A percentile compares a stretch with the other conserved stretches of the same genome.
Evolutionary conservation across 257 asterid species (phyloP).

Genomic region (Thymus mandschuricus): DNA sequence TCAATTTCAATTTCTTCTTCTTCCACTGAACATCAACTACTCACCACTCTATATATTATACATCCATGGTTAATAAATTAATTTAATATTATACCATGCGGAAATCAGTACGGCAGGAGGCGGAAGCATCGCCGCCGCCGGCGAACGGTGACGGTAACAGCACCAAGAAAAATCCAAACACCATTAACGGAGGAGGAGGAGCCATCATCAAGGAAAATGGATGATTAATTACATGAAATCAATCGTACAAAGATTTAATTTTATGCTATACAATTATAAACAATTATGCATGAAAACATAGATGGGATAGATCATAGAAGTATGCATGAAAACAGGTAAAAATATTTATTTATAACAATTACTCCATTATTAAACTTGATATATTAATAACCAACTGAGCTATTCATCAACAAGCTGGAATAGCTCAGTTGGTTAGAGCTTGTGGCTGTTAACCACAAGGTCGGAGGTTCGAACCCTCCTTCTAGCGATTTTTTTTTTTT

Average conservation of each 20-base stretch:
- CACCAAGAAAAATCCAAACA: constrained; percentile 28
- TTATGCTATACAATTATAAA: no score
- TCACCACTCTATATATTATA: neutral
- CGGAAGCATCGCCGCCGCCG: constrained; percentile 37
- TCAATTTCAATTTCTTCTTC: no score
- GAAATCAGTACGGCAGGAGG: constrained; percentile 47
- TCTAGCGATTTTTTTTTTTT: constrained; percentile 33
- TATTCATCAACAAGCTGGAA: constrained; percentile 51
- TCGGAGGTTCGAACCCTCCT: constrained; percentile 65
- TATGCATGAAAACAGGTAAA: no score
- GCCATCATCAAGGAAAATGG: neutral
- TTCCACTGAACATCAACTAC: neutral
- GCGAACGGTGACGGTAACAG: constrained; percentile 37
- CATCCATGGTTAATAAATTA: neutral
- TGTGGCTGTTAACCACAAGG: constrained; percentile 98
- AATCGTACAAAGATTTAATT: constrained; percentile 3
- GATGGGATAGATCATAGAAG: no score
- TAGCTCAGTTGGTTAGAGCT: constrained; percentile 98
- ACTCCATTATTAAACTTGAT: no score
- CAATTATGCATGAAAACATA: no score
- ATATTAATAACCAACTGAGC: neutral
- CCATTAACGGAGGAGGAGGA: constrained; percentile 5
- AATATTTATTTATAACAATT: no score
- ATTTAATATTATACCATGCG: constrained; percentile 38
- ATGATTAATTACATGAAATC: constrained; percentile 9